phyloP scores from a whole-genome alignment of 192 early-diverging fungal species.

The Glomus cerebriforme region DNA sequence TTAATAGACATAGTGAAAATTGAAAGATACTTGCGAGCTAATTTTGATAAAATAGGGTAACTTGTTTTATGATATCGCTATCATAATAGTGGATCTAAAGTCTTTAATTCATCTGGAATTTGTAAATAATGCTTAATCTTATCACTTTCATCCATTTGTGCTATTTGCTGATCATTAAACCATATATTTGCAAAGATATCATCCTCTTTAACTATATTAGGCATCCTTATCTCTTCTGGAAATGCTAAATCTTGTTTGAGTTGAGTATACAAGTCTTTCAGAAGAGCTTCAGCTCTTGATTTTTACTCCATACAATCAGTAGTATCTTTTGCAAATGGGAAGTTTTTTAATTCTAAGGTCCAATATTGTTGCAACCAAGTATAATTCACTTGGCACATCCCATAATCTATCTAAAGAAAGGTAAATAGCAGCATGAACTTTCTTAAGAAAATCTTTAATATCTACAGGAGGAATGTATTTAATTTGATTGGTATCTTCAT shows the following conservation, averaged over 20 bases:
- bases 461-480: no score
- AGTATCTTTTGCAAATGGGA: not conserved
- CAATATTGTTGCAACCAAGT: not conserved
- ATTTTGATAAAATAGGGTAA: slow-evolving; percentile 14
- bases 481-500: no score
- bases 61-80: slow-evolving; percentile 18
- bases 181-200: not conserved
- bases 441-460: no score
- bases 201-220: not conserved
- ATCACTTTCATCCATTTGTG: not conserved
- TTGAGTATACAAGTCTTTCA: not conserved
- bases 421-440: not conserved
- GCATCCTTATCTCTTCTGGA: not conserved
- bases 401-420: not conserved
- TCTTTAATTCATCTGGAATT: not conserved
- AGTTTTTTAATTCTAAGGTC: slow-evolving; percentile 1
- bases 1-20: slow-evolving; percentile 27
- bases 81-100: slow-evolving; percentile 21
- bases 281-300: not conserved
- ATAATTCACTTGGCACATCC: not conserved
- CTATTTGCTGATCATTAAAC: not conserved
- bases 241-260: not conserved
- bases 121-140: not conserved
- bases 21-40: slow-evolving; percentile 32
- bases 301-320: not conserved